Evolutionary conservation across 768 basidiomycete species (phyloP), one percentile per base, ranked within the genome.

Genomic region (Scleroderma citrinum): DNA sequence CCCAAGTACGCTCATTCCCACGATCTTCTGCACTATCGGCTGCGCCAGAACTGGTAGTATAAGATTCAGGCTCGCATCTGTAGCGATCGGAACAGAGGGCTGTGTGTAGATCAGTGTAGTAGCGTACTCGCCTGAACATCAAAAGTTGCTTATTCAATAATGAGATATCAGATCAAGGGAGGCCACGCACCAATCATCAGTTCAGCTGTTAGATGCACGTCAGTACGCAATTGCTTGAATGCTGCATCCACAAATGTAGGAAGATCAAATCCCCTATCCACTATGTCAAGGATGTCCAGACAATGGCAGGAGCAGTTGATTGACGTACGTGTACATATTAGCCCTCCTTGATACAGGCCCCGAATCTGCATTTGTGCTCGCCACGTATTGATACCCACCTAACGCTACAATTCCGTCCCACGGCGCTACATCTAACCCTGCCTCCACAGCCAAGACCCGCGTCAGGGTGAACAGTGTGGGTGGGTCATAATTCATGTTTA

Each of bases 11-110:
- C 82, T 76, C 16, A 71, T 78, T 5, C 74, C 70, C 36, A 88
- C 82, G 48, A 88, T 75, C 52, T 77, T 79, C 61, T 87, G 83
- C 5, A 88, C 85, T 48, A 89, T 86, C 4, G 86, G 86, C 46
- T 78, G 72, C 0, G 86, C 86, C 49, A 89, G 75, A 36, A 84
- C 59, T 6, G 85, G 86, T 6, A 89, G 70, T 46, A 88, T 78
- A 31, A 83, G 63, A 53, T 83, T 70, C 48, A 88, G 68, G 38
- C 72, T 80, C 16, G 73, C 59, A 58, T 87, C 86, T 0, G 86
- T 87, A 21, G 65, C 59, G 16, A 78, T 82, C 1, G 78, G 74
- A 16, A 89, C 73, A 37, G 61, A 62, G 23, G 58, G 56, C 57
- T 89, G 86, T 6, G 71, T 74, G 58, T 83, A 85, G n/a, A 74